Conservation (phyloP, 148 eudicot species). For the Chenopodium formosanum region DNA sequence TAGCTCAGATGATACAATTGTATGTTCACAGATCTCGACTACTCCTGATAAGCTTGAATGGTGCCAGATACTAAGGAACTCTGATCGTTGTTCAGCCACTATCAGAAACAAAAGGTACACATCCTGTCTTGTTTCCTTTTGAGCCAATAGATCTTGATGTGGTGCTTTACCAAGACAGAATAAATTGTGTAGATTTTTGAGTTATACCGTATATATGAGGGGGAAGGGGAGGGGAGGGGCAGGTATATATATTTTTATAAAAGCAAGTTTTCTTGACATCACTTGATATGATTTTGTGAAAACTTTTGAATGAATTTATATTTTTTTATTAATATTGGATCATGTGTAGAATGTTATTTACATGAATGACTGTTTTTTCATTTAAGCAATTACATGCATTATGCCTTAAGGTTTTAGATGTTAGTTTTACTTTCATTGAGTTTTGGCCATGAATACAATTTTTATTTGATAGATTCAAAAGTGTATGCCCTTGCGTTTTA, state of each 20-base stretch:
- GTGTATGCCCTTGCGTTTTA: too few species aligned
- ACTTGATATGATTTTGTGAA: too few species aligned
- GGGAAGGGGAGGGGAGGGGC: neutral
- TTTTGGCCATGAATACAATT: too few species aligned
- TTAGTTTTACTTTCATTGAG: too few species aligned
- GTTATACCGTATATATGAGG: neutral
- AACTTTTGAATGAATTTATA: too few species aligned
- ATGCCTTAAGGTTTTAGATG: too few species aligned
- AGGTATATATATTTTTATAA: too few species aligned
- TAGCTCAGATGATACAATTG: conserved; percentile 41
- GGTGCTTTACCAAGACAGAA: neutral
- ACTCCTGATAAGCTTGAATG: conserved; percentile 51
- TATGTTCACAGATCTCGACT: conserved; percentile 49
- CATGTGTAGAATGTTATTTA: too few species aligned
- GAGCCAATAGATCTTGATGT: neutral
- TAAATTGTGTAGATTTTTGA: neutral
- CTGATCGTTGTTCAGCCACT: conserved; percentile 58
- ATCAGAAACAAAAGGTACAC: conserved; percentile 61
- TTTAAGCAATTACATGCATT: too few species aligned
- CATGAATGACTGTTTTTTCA: too few species aligned
- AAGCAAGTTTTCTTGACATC: neutral
- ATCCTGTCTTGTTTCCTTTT: conserved; percentile 1
- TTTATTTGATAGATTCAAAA: too few species aligned
- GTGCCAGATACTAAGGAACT: conserved; percentile 68
- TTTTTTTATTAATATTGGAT: too few species aligned